Evolutionary conservation across 768 basidiomycete species (phyloP).

Genomic region (Cyathus striatus): DNA sequence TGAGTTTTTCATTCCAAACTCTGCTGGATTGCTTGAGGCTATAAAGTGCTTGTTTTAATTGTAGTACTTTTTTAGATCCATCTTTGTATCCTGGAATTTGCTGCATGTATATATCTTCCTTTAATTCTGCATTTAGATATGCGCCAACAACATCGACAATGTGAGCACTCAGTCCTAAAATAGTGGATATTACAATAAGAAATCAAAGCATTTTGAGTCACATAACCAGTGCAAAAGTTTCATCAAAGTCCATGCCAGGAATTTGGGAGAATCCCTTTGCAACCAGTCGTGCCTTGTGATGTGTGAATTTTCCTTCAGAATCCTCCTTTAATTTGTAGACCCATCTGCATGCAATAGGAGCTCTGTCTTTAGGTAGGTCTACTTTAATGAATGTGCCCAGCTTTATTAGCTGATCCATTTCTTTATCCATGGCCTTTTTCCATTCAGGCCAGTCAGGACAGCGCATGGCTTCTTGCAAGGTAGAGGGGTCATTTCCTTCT

Average conservation of each 20-base stretch:
- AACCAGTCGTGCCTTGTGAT: constrained; percentile 29
- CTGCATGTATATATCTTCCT: neutral
- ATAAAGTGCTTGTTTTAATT: neutral
- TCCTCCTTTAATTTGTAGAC: too few species aligned
- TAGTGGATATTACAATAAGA: constrained; percentile 13
- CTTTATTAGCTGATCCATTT: neutral
- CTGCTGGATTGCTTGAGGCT: neutral
- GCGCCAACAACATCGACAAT: too few species aligned
- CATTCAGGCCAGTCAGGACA: too few species aligned
- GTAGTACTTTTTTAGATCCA: neutral
- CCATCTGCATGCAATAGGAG: neutral
- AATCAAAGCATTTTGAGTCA: constrained; percentile 13
- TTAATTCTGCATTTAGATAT: too few species aligned
- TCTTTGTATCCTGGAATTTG: neutral
- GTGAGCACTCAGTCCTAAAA: neutral
- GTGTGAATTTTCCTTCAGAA: constrained; percentile 21
- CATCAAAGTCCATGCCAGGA: constrained; percentile 27
- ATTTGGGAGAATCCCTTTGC: constrained; percentile 35
- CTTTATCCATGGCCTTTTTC: neutral
- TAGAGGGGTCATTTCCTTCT: neutral
- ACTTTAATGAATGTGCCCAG: neutral
- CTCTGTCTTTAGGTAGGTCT: neutral
- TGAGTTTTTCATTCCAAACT: neutral
- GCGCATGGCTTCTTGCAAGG: neutral
- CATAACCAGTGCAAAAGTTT: constrained; percentile 20